Evolutionary conservation across 2,329 filamentous ascomycete species (phyloP).

Genomic region (Fusarium redolens): DNA sequence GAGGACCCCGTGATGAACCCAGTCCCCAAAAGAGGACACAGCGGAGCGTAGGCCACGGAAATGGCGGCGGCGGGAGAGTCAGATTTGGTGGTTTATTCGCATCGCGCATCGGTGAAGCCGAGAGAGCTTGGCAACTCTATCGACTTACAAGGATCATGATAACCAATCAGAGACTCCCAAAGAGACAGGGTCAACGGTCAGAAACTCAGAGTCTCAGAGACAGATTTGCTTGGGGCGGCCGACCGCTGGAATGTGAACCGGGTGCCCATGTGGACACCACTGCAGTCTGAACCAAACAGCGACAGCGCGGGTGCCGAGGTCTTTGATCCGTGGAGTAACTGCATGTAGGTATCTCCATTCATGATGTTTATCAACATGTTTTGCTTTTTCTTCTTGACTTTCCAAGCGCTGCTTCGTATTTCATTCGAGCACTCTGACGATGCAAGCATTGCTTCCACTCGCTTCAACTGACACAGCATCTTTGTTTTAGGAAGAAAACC

Average conservation of each 20-base stretch:
- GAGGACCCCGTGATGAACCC: conserved; percentile 29
- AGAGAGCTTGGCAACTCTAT: conserved; percentile 45
- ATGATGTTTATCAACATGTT: conserved; percentile 7
- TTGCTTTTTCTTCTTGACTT: conserved; percentile 24
- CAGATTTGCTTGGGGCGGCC: conserved; percentile 33
- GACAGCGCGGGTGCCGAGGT: conserved; percentile 23
- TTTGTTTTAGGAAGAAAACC: conserved; percentile 15
- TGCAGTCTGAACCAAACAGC: background rate
- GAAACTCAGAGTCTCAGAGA: conserved; percentile 14
- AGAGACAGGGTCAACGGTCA: conserved; percentile 24
- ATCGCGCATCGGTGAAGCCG: conserved; percentile 46
- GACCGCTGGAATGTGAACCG: conserved; percentile 42
- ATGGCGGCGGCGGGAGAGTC: conserved; percentile 29
- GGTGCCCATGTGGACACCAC: conserved; percentile 28
- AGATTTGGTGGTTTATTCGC: conserved; percentile 37
- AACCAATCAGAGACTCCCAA: conserved; percentile 30
- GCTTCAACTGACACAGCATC: conserved; percentile 9
- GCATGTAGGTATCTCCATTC: conserved; percentile 8
- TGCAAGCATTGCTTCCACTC: conserved; percentile 3
- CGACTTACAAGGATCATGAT: conserved; percentile 2
- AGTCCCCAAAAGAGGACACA: conserved; percentile 31
- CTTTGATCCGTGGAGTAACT: conserved; percentile 2
- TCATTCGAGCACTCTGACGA: conserved; percentile 10
- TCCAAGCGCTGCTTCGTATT: conserved; percentile 18
- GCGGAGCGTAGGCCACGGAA: conserved; percentile 33